phyloP scores from a whole-genome alignment of 1,284 basidiomycete genomes.

The Trichosporon coremiiforme region DNA sequence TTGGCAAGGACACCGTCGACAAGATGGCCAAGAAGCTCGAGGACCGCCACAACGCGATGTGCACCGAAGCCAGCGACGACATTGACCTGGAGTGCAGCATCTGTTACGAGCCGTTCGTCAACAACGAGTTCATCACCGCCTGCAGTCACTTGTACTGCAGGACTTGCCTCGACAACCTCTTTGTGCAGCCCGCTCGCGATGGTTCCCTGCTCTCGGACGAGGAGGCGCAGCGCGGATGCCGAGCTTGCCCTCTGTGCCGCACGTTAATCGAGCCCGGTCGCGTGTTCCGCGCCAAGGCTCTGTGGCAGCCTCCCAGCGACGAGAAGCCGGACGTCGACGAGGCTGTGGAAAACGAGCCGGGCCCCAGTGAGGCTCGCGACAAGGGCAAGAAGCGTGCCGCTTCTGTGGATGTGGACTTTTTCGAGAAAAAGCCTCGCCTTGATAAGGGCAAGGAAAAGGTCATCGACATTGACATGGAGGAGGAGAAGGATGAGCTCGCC shows the following conservation, averaged over 20 bases:
- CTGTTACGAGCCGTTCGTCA: constrained; percentile 46
- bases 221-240: constrained; percentile 35
- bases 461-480: constrained; percentile 19
- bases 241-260: constrained; percentile 54
- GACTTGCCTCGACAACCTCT: constrained; percentile 46
- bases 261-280: constrained; percentile 36
- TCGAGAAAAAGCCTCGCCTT: constrained; percentile 23
- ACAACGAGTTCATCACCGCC: constrained; percentile 45
- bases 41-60: constrained; percentile 35
- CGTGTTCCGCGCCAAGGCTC: constrained; percentile 46
- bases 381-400: constrained; percentile 44
- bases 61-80: constrained; percentile 21
- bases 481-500: constrained; percentile 12
- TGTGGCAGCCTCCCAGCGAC: constrained; percentile 40
- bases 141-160: constrained; percentile 53
- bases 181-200: constrained; percentile 37
- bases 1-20: constrained; percentile 40
- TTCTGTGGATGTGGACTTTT: constrained; percentile 16
- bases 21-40: constrained; percentile 38
- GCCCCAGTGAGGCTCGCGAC: constrained; percentile 24
- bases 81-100: constrained; percentile 43
- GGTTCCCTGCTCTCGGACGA: constrained; percentile 39
- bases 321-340: constrained; percentile 28
- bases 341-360: neutral
- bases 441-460: constrained; percentile 24